phyloP scores from a whole-genome alignment of 208 protist genomes.

The Acanthamoeba triangularis region DNA sequence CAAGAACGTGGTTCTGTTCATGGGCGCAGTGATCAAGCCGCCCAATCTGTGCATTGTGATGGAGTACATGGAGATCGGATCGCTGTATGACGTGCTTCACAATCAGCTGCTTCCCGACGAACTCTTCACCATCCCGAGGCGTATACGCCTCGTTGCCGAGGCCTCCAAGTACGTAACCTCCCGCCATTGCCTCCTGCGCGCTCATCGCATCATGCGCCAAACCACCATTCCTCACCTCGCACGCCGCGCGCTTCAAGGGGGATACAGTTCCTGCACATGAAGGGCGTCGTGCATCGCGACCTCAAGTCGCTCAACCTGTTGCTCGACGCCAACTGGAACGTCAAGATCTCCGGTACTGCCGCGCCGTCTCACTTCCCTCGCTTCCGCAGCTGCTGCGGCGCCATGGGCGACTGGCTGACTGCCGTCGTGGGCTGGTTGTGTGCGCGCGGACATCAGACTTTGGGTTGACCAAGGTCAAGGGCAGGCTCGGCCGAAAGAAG shows the following conservation, averaged over 20 bases:
- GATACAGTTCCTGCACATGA: slow-evolving; percentile 1
- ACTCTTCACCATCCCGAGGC: neutral
- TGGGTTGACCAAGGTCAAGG: slow-evolving; percentile 60
- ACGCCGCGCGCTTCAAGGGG: no score
- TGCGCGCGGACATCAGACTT: no score
- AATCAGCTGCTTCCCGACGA: neutral
- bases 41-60: slow-evolving; percentile 34
- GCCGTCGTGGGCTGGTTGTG: no score
- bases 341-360: neutral
- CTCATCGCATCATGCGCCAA: neutral
- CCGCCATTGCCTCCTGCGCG: neutral
- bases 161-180: neutral
- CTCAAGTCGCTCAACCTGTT: slow-evolving; percentile 38
- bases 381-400: neutral
- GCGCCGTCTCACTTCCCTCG: neutral
- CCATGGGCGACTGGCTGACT: no score
- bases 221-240: neutral
- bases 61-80: slow-evolving; percentile 12
- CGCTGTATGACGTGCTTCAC: slow-evolving; percentile 30
- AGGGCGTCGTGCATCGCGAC: neutral
- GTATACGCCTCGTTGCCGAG: neutral
- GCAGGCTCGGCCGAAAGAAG: slow-evolving; percentile 15
- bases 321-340: slow-evolving; percentile 48
- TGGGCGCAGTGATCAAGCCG: neutral
- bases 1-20: slow-evolving; percentile 46